Percentiles rank a stretch among this genome's conserved stretches.
phyloP scores from a whole-genome alignment of 768 basidiomycete genomes.

The Collybia nuda region DNA sequence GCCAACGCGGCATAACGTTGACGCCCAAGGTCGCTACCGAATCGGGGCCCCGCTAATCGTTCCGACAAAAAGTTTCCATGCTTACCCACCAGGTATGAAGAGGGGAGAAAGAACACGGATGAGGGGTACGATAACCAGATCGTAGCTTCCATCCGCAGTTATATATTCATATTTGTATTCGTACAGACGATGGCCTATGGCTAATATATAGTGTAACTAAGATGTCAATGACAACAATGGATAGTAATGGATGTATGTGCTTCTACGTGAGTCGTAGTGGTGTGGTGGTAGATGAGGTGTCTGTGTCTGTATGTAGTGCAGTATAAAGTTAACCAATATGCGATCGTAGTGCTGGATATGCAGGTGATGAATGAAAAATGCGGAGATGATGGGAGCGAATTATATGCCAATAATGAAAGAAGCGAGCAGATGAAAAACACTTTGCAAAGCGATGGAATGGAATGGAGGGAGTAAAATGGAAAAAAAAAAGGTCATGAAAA shows the following conservation, averaged over 20 bases:
- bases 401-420: neutral
- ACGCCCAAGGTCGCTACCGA: too few species aligned
- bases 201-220: neutral
- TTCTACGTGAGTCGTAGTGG: neutral
- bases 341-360: neutral
- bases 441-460: too few species aligned
- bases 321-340: neutral
- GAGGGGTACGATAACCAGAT: neutral
- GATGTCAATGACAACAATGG: neutral
- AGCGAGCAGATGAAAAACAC: neutral
- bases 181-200: neutral
- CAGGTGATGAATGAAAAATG: conserved; percentile 1
- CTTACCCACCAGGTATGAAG: too few species aligned
- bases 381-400: neutral
- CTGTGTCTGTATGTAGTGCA: too few species aligned
- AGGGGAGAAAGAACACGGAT: too few species aligned
- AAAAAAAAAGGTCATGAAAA: neutral
- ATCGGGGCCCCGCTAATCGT: too few species aligned
- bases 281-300: neutral
- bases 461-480: neutral
- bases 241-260: too few species aligned
- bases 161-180: neutral
- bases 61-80: too few species aligned
- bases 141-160: neutral
- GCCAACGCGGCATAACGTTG: conserved; percentile 13